These are phyloP conservation scores for Leccinum variicolor DNA, from an alignment of 768 basidiomycete genomes.

Conservation along the genomic window DNA sequence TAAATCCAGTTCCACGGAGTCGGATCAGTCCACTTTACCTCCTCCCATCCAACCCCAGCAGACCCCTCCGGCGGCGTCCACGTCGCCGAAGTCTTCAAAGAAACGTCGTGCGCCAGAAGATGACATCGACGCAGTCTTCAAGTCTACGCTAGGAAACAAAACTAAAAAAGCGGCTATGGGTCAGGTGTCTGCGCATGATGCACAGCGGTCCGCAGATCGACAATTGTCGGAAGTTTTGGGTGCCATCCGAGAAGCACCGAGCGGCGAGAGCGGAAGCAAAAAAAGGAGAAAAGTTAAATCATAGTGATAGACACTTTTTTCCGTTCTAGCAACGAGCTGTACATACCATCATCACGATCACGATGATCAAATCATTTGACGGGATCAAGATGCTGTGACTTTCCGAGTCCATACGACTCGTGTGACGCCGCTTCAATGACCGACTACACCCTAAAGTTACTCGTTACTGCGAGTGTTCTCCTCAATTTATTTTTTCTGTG, in stretches of 20 bases:
- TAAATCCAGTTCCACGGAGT: constrained; percentile 24
- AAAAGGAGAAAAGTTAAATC: constrained; percentile 30
- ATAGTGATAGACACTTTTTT: not conserved
- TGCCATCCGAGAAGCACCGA: constrained; percentile 58
- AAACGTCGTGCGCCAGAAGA: constrained; percentile 46
- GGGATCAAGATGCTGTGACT: not conserved
- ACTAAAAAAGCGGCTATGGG: constrained; percentile 52
- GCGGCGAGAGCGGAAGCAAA: constrained; percentile 37
- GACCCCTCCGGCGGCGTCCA: not conserved
- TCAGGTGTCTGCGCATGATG: constrained; percentile 6
- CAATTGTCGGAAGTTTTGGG: constrained; percentile 50
- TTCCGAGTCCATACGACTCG: not conserved
- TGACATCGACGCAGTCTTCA: constrained; percentile 77
- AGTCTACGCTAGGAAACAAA: constrained; percentile 53
- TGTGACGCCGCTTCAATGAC: not conserved
- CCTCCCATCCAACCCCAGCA: not conserved
- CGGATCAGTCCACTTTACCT: constrained; percentile 17
- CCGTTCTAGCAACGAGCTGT: not conserved
- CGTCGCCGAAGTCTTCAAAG: constrained; percentile 40
- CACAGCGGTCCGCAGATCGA: constrained; percentile 27
- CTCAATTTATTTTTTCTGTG: constrained; percentile 19
- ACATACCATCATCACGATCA: not conserved
- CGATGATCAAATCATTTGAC: not conserved
- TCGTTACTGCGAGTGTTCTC: constrained; percentile 13
- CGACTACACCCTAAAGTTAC: not conserved